Evolutionary conservation across 1,139 yeast genomes (phyloP).

Genomic region (Debaryomycetaceae sp.): DNA sequence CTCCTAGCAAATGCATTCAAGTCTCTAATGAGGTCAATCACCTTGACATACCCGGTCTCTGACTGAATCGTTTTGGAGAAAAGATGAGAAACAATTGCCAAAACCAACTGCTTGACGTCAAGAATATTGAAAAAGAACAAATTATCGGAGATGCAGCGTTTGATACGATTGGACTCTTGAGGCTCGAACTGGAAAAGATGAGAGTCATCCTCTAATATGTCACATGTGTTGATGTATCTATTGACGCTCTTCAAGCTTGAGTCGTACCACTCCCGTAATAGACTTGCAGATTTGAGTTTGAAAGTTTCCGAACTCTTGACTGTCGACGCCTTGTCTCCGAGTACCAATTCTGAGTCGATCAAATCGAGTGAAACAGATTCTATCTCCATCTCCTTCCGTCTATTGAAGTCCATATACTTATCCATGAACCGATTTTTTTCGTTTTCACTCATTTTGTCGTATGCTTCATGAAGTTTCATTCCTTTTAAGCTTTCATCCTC

Average conservation of each 20-base stretch:
- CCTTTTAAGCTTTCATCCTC: constrained; percentile 1
- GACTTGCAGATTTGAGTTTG: constrained; percentile 4
- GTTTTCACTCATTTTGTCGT: constrained; percentile 10
- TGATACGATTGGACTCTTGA: neutral
- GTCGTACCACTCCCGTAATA: constrained; percentile 14
- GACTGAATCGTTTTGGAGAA: constrained; percentile 18
- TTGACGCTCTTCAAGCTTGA: constrained; percentile 6
- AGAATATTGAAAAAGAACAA: constrained; percentile 16
- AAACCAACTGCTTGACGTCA: constrained; percentile 16
- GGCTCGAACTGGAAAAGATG: too few relatives aligned
- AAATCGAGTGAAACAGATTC: constrained; percentile 20
- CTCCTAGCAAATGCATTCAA: constrained; percentile 12
- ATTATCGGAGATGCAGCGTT: constrained; percentile 10
- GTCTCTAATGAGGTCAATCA: constrained; percentile 12
- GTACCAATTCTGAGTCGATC: constrained; percentile 6
- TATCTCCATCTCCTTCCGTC: constrained; percentile 20
- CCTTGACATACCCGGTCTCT: constrained; percentile 12
- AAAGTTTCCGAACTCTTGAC: neutral
- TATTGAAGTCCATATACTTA: constrained; percentile 22
- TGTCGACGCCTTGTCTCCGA: neutral
- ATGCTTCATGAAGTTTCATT: constrained; percentile 15
- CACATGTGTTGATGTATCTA: constrained; percentile 1
- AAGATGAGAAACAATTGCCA: constrained; percentile 19
- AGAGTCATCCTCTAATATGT: constrained; percentile 5
- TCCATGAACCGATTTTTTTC: constrained; percentile 17